These are phyloP conservation scores for Russula brevipes DNA, from an alignment of 768 basidiomycete genomes.

Conservation along the genomic window DNA sequence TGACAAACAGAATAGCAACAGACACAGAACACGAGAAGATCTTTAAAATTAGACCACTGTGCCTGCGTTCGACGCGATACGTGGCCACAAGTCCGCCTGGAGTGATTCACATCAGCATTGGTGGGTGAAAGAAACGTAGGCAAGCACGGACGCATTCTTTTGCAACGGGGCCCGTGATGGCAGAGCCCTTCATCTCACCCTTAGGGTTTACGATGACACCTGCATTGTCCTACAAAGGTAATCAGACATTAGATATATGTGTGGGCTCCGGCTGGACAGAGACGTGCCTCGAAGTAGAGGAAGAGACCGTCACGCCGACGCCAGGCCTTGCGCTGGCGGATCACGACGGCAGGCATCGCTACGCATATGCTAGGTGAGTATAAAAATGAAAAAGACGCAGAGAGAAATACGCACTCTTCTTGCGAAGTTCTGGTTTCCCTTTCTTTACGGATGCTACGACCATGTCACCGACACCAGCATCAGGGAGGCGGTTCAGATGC, in stretches of 20 bases:
- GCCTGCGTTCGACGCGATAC: conserved; percentile 98
- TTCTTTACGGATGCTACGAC: conserved; percentile 97
- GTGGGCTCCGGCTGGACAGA: not conserved
- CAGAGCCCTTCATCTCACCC: conserved; percentile 99
- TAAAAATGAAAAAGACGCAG: not conserved
- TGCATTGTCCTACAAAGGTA: conserved; percentile 67
- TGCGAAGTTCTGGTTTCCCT: conserved; percentile 98
- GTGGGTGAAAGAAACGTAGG: not conserved
- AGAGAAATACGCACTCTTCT: conserved; percentile 76
- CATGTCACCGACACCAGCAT: conserved; percentile 94
- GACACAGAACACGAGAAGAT: conserved; percentile 22
- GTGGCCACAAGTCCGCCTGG: conserved; percentile 96
- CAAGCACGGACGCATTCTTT: conserved; percentile 88
- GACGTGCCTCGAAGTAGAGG: conserved; percentile 89
- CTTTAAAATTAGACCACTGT: conserved; percentile 76
- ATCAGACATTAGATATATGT: not conserved
- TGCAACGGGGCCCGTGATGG: conserved; percentile 94
- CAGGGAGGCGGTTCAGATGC: conserved; percentile 94
- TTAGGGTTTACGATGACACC: conserved; percentile 98
- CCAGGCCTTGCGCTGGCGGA: conserved; percentile 98
- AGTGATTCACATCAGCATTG: conserved; percentile 1
- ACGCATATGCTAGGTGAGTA: conserved; percentile 7
- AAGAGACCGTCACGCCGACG: conserved; percentile 96
- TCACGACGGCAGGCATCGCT: conserved; percentile 97
- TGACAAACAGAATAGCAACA: conserved; percentile 21